These are phyloP conservation scores for Acidiella bohemica DNA, from an alignment of 495 filamentous ascomycete genomes.

Conservation along the genomic window DNA sequence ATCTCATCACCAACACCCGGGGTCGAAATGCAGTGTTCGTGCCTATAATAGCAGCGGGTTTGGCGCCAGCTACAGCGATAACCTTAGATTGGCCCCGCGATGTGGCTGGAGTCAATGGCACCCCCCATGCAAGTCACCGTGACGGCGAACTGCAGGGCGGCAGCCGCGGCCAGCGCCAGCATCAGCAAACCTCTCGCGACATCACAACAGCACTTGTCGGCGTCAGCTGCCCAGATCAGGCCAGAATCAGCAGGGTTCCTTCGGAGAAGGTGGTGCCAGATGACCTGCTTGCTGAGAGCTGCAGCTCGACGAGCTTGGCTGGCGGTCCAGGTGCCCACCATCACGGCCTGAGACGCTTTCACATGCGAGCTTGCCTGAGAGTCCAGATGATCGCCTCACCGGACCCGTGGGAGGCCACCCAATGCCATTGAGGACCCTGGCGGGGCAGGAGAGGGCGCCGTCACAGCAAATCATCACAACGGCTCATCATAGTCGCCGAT, in stretches of 20 bases:
- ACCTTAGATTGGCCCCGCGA: background rate
- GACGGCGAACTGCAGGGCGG: no score
- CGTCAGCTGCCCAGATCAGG: no score
- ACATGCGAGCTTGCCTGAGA: conserved; percentile 2
- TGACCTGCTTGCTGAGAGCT: conserved; percentile 2
- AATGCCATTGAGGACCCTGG: no score
- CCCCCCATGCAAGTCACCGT: background rate
- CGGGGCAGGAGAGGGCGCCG: background rate
- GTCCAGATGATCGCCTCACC: background rate
- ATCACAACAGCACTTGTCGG: background rate
- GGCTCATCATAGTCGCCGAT: background rate
- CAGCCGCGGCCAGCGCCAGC: no score
- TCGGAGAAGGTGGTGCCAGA: no score
- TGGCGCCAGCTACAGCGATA: background rate
- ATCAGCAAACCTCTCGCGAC: background rate
- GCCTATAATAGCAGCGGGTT: no score
- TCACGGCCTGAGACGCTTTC: background rate
- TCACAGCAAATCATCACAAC: no score
- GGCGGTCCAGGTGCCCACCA: background rate
- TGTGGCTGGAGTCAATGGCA: background rate
- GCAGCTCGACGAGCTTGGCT: background rate
- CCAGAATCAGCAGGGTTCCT: no score
- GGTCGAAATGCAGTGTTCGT: no score
- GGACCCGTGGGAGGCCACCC: background rate
- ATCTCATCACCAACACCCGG: no score